Conservation (phyloP, 345 rosid genomes). For the Litchi chinensis region DNA sequence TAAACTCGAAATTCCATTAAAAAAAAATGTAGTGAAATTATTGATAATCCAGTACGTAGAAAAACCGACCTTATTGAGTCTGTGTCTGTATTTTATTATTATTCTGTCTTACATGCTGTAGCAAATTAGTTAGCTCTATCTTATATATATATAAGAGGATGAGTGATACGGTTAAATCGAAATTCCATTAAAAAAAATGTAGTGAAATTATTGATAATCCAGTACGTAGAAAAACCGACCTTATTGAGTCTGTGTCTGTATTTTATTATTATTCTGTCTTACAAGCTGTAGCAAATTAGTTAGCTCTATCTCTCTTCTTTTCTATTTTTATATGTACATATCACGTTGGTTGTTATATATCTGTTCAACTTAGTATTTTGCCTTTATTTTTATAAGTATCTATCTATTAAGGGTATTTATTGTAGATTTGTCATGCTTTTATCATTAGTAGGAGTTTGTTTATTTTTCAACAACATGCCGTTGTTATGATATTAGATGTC, state of each 20-base stretch:
- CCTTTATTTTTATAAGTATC: not conserved
- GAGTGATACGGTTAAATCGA: too few species aligned
- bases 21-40: too few species aligned
- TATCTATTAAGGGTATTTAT: not conserved
- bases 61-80: not conserved
- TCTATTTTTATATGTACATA: not conserved
- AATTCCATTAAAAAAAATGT: too few species aligned
- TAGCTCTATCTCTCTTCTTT: not conserved
- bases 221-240: not conserved
- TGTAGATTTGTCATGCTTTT: not conserved
- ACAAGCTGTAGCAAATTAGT: not conserved
- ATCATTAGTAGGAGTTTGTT: not conserved
- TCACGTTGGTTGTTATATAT: not conserved
- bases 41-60: too few species aligned
- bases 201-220: too few species aligned
- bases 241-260: not conserved
- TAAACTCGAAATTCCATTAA: too few species aligned
- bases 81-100: not conserved
- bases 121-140: not conserved
- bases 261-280: not conserved
- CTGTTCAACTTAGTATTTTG: not conserved
- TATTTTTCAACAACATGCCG: not conserved
- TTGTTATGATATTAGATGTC: not conserved
- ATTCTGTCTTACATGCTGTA: not conserved
- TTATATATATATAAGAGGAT: too few species aligned